A percentile compares a stretch with the other conserved stretches of the same genome.
Evolutionary conservation across 2,329 filamentous ascomycete species (phyloP).

Genomic region (Gyromitra esculenta): DNA sequence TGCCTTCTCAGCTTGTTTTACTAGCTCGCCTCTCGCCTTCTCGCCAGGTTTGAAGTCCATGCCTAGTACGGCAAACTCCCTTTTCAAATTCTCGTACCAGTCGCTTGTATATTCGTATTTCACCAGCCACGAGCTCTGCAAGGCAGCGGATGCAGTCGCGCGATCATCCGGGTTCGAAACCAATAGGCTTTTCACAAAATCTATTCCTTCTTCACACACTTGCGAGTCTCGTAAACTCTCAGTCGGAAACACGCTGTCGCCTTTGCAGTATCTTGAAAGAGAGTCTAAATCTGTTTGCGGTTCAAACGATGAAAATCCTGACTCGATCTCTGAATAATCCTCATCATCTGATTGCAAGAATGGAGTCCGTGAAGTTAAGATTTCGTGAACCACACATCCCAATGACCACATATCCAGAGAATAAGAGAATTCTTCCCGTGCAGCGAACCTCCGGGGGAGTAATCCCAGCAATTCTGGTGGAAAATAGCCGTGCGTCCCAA

Average conservation of each 20-base stretch:
- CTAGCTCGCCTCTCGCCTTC: not conserved
- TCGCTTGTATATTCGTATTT: not conserved
- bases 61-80: not conserved
- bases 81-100: not conserved
- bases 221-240: not conserved
- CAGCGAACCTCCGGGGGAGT: not conserved
- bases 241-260: not conserved
- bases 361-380: not conserved
- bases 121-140: not conserved
- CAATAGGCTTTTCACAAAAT: not conserved
- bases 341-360: not conserved
- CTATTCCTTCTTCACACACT: not conserved
- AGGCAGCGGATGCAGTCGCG: not conserved
- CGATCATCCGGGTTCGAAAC: not conserved
- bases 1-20: not conserved
- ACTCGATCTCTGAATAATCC: not conserved
- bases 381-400: not conserved
- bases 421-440: not conserved
- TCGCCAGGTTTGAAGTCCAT: not conserved
- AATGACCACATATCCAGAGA: not conserved
- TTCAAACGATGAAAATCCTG: not conserved
- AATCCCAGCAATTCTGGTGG: not conserved
- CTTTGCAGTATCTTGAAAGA: not conserved
- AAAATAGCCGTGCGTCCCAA: not conserved
- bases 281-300: not conserved